Evolutionary conservation across 805 yeast genomes (phyloP).

Genomic region (Starmera dryadoides): DNA sequence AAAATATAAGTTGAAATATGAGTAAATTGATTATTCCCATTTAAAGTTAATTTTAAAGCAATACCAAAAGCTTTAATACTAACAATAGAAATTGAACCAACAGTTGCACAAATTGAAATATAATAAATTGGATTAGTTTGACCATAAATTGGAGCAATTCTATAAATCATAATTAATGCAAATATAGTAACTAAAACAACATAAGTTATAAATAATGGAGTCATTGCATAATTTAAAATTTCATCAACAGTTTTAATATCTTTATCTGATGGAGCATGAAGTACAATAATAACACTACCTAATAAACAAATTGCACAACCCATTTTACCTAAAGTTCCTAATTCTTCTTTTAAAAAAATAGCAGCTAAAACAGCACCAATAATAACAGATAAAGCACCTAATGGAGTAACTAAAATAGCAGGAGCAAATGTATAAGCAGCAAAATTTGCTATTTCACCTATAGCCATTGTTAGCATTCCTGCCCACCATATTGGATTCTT

Average conservation of each 20-base stretch:
- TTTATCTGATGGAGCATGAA: slow-evolving; percentile 93
- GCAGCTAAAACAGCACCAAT: slow-evolving; percentile 91
- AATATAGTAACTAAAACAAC: slow-evolving; percentile 55
- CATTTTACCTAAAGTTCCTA: slow-evolving; percentile 82
- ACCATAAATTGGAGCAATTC: slow-evolving; percentile 76
- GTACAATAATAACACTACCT: slow-evolving; percentile 81
- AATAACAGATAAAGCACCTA: slow-evolving; percentile 85
- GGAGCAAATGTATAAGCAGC: slow-evolving; percentile 97
- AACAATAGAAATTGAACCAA: slow-evolving; percentile 88
- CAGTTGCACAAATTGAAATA: slow-evolving; percentile 82
- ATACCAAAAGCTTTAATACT: slow-evolving; percentile 90
- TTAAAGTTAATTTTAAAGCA: slow-evolving; percentile 75
- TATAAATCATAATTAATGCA: slow-evolving; percentile 73
- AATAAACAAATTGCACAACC: slow-evolving; percentile 88
- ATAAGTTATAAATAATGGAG: slow-evolving; percentile 70
- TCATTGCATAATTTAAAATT: slow-evolving; percentile 69
- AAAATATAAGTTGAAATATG: slow-evolving; percentile 81
- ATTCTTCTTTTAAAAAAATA: slow-evolving; percentile 73
- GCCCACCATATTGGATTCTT: slow-evolving; percentile 92
- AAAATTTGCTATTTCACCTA: slow-evolving; percentile 87
- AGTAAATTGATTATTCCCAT: slow-evolving; percentile 83
- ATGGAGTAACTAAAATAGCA: slow-evolving; percentile 84
- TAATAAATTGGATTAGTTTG: slow-evolving; percentile 80
- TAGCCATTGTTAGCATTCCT: slow-evolving; percentile 84
- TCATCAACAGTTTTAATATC: slow-evolving; percentile 86